Evolutionary conservation across 768 basidiomycete species (phyloP), one percentile per base, ranked within the genome.

Genomic region (Naganishia vishniacii): DNA sequence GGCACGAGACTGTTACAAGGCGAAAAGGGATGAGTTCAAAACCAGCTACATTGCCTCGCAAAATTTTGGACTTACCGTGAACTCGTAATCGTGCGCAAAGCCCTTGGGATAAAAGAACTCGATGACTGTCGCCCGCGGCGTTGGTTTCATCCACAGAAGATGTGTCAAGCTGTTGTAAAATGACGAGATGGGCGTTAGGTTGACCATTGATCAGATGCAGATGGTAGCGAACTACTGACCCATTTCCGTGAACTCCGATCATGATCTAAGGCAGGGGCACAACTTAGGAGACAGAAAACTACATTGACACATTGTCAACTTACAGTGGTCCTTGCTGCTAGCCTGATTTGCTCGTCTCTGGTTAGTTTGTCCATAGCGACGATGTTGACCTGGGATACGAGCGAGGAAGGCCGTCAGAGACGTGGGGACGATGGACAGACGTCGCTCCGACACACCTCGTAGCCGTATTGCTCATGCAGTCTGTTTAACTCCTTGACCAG

Each of bases 271-370:
- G 11, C 20, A 40, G 46, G 37, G 11, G 34, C 15, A 11, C 31
- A 15, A 49, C 25, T n/a, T n/a, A n/a, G n/a, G n/a, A n/a, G n/a
- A n/a, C n/a, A n/a, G n/a, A n/a, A n/a, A n/a, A n/a, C n/a, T n/a
- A n/a, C n/a, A n/a, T n/a, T n/a, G n/a, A 9, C 34, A 29, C 32
- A 15, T 15, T 63, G 20, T 13, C 34, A 31, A 79, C 85, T 70
- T 73, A 92, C 89, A 51, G 92, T 95, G 2, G 91, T 91, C 66
- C 89, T 81, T 2, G 85, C 88, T 11, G 92, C 87, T 2, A 97
- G 78, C 56, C 79, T 77, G 60, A 97, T 81, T 74, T 97, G 92
- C 68, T 95, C 89, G 18, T 82, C 80, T 25, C 89, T 81, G 3
- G 87, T 81, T 72, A 94, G 81, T 68, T 86, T 84, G 75, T 93